Evolutionary conservation across 2,329 filamentous ascomycete genomes (phyloP).

Genomic region (Westerdykella aurantiaca): DNA sequence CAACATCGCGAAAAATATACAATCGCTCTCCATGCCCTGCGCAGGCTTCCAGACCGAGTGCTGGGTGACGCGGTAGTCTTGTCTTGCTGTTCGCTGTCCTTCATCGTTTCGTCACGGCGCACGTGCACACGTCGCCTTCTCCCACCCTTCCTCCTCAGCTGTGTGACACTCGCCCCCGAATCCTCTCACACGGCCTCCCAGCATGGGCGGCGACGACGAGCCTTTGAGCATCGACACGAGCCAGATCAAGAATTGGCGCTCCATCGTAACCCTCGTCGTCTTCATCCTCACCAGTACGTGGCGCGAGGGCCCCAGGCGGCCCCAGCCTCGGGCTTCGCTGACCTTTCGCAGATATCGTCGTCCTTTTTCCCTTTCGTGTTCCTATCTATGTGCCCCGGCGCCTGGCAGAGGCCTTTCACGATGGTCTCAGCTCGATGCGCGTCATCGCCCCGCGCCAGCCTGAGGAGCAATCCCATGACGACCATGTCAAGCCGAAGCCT

Average conservation of each 20-base stretch:
- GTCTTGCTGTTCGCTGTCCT: not conserved
- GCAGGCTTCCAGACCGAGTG: not conserved
- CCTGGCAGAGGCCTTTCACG: conserved; percentile 43
- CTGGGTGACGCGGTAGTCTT: not conserved
- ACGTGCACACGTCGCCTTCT: not conserved
- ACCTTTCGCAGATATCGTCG: conserved; percentile 54
- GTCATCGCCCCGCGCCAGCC: conserved; percentile 47
- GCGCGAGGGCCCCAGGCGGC: not conserved
- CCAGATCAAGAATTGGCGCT: conserved; percentile 60
- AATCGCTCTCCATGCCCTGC: not conserved
- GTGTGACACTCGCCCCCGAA: not conserved
- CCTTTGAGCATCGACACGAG: conserved; percentile 43
- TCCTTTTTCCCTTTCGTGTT: conserved; percentile 63
- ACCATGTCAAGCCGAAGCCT: conserved; percentile 25
- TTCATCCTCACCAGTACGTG: conserved; percentile 65
- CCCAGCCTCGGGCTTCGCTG: conserved; percentile 1
- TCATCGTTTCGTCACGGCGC: not conserved
- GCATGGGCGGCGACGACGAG: conserved; percentile 13
- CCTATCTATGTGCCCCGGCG: conserved; percentile 55
- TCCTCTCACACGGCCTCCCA: not conserved
- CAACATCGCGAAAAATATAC: not conserved
- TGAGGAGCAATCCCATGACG: conserved; percentile 16
- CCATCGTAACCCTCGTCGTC: conserved; percentile 63
- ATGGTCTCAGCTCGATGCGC: conserved; percentile 44
- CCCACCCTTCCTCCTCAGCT: no score